Evolutionary conservation across 106 monocot species (phyloP), one percentile per base, ranked within the genome.

Genomic region (Dioscorea alata): DNA sequence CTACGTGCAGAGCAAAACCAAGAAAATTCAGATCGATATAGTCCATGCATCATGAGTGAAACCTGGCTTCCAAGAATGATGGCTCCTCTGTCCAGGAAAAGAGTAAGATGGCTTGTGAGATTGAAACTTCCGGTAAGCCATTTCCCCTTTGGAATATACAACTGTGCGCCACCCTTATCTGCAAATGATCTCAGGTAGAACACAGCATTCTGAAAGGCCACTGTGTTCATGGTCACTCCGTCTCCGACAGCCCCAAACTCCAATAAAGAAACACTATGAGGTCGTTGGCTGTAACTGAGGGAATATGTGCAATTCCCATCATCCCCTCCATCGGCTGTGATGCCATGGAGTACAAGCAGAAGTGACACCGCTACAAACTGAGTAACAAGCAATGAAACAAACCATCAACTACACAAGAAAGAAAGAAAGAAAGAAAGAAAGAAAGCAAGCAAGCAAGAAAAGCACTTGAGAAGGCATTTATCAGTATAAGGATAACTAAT

Each of bases 181-280:
- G 91, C 79, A 73, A 96, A 91, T 0, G 95, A 96, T 25, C 64
- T 83, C 16, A 84, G 42, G 63, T 96, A 96, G 74, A 96, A 96
- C 14, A 91, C 62, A 8, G 95, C 95, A 68, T 96, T 96, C 69
- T 96, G 91, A 63, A 96, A 96, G n/a, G 91, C 88, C 7, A 91
- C 33, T 2, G 91, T 91, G 53, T 96, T 96, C 68, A 80, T 19
- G 0, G 86, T 81, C 68, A 65, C 48, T n/a, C 95, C 91, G 60
- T 96, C 88, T 13, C 95, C 95, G 20, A 96, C 82, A 4, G 91
- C 91, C 24, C 95, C 95, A 69, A 96, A 96, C 65, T 96, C 95
- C 48, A 84, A 73, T 10, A 96, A 79, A 1, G 91, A 75, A 23
- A 96, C 95, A 31, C 86, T 96, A 68, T 91, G 91, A 12, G 95